phyloP scores from a whole-genome alignment of 2,329 filamentous ascomycete species.

The Xylariaceae sp. region DNA sequence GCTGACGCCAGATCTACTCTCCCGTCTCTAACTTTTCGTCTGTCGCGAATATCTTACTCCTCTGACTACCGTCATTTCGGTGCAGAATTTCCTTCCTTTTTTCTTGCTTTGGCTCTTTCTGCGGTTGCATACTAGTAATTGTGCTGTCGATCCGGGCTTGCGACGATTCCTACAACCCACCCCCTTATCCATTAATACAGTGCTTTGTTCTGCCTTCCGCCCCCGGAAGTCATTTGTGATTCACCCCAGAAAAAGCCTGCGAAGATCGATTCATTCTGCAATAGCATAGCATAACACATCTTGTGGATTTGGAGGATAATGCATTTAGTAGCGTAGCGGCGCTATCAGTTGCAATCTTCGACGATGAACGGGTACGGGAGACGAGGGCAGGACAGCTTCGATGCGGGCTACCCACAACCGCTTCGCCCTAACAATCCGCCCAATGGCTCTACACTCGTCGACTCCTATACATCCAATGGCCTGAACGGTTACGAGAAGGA shows the following conservation, averaged over 20 bases:
- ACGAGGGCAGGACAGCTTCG: slow-evolving; percentile 20
- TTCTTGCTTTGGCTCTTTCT: no score
- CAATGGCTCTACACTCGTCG: slow-evolving; percentile 47
- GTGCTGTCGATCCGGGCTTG: no score
- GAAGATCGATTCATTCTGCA: neutral
- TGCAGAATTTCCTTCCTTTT: no score
- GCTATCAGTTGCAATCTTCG: slow-evolving; percentile 16
- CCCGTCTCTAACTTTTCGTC: no score
- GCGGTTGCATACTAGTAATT: no score
- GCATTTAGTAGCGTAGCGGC: slow-evolving; percentile 17
- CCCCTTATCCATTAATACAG: neutral
- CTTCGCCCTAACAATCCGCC: slow-evolving; percentile 30
- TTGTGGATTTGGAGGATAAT: slow-evolving; percentile 15
- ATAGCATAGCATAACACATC: neutral
- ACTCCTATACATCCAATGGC: slow-evolving; percentile 56
- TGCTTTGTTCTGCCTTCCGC: neutral
- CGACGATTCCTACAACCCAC: no score
- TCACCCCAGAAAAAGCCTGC: neutral
- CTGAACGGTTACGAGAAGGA: slow-evolving; percentile 51
- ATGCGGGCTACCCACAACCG: slow-evolving; percentile 14
- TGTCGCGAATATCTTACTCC: no score
- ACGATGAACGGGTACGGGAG: slow-evolving; percentile 24
- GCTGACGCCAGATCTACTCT: neutral
- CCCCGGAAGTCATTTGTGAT: neutral
- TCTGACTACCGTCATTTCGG: no score